Base-by-base conservation (phyloP, 2,329 filamentous ascomycete species). In the Colletotrichum ledebouriae region DNA sequence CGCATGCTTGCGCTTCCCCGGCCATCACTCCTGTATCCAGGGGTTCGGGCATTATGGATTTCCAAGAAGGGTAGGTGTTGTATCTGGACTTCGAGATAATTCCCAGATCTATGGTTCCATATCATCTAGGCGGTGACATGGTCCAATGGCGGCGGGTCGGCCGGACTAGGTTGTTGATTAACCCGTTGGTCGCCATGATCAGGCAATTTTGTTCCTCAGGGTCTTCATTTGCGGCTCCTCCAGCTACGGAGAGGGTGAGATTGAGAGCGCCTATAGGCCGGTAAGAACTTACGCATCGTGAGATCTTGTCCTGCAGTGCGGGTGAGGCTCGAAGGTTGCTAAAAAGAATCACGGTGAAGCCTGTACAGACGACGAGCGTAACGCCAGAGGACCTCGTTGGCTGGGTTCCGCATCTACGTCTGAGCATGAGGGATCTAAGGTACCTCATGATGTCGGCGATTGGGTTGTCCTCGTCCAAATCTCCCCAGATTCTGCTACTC, bases 161-260 rank as follows among this genome's bases (percentile, higher is more conserved):
- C n/a, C 41, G 59, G 39, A 56, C 52, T 25, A 59, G 44, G 33
- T 15, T 49, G 61, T 56, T 41, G 55, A 65, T 42, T 37, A n/a
- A 12, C 15, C 12, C 22, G 4, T 41, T 66, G 49, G 20, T 34
- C 41, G 65, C 65, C 55, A 49, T 55, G 61, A 39, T 25, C 33
- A 20, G n/a, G 61, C 61, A 39, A 53, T 22, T 29, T 22, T 52
- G 56, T 46, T 56, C 42, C 33, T 62, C 62, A 63, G 63, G 67
- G 62, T 57, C 34, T 25, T 33, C 29, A 33, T 53, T 15, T 29
- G 49, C 49, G 60, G 39, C 33, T 22, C 47, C 15, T 69, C 42
- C 37, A 44, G 37, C 37, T 46, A 69, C 57, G 63, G 63, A 66
- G 22, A 52, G 63, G 57, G 67, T 61, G 63, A 42, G 50, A 17